phyloP scores from a whole-genome alignment of 139 green algal genomes.

The Choricystis sp. region DNA sequence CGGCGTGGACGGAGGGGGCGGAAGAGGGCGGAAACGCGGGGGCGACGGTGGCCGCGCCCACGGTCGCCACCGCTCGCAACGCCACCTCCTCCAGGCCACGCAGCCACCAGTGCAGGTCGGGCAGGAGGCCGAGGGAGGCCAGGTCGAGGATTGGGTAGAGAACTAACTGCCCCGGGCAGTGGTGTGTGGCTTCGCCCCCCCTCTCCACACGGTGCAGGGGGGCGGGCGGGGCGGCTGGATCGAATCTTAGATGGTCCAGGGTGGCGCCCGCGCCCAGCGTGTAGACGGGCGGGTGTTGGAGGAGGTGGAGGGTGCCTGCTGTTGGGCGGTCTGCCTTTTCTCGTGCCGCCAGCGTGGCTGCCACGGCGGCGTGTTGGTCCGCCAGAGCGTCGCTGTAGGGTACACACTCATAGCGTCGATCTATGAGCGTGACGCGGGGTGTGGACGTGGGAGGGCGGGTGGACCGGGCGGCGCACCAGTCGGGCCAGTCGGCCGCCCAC shows the following conservation, averaged over 20 bases:
- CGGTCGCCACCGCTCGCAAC: constrained; percentile 14
- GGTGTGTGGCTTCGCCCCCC: constrained; percentile 59
- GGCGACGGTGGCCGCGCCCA: background rate
- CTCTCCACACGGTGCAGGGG: constrained; percentile 49
- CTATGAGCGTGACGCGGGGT: background rate
- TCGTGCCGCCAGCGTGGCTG: too few relatives aligned
- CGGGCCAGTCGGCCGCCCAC: background rate
- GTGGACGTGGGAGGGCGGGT: background rate
- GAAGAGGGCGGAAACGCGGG: too few relatives aligned
- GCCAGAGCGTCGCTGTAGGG: background rate
- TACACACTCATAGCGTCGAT: background rate
- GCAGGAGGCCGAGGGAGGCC: constrained; percentile 5
- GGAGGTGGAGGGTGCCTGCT: constrained; percentile 19
- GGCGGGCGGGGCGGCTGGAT: constrained; percentile 22
- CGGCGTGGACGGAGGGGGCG: too few relatives aligned
- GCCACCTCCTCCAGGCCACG: constrained; percentile 34
- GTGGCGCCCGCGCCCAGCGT: constrained; percentile 44
- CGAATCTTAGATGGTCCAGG: constrained; percentile 41
- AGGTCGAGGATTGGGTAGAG: constrained; percentile 65
- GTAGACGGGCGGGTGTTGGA: constrained; percentile 62
- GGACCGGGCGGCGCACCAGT: background rate
- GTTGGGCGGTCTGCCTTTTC: background rate
- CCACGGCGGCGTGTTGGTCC: background rate
- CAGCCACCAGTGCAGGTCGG: constrained; percentile 70
- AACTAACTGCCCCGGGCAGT: constrained; percentile 64